Evolutionary conservation across 1,139 yeast species (phyloP).

Genomic region (Kodamaea sp.): DNA sequence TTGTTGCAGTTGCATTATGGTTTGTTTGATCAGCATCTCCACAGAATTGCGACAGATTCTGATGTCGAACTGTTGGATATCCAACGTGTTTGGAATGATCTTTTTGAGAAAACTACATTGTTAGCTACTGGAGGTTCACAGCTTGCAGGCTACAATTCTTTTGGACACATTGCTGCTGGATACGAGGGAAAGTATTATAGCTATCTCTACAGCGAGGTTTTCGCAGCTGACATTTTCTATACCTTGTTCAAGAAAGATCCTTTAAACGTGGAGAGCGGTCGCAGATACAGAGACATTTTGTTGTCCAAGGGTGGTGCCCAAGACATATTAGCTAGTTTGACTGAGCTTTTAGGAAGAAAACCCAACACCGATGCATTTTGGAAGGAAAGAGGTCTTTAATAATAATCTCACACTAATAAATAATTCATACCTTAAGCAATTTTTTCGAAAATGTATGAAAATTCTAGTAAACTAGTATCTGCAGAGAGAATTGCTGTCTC

Average conservation of each 20-base stretch:
- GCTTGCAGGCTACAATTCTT: conserved; percentile 71
- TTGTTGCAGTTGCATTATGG: conserved; percentile 80
- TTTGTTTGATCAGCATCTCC: conserved; percentile 71
- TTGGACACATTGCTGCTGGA: conserved; percentile 84
- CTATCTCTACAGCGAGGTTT: conserved; percentile 81
- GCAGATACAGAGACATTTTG: conserved; percentile 67
- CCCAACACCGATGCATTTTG: conserved; percentile 74
- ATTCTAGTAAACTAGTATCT: no score
- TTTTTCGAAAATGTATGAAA: no score
- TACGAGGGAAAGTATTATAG: conserved; percentile 89
- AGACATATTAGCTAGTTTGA: conserved; percentile 65
- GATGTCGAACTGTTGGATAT: conserved; percentile 48
- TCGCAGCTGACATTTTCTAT: conserved; percentile 81
- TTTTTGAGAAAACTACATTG: conserved; percentile 59
- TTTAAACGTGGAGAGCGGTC: conserved; percentile 60
- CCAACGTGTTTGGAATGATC: conserved; percentile 59
- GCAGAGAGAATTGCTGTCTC: no score
- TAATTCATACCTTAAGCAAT: no score
- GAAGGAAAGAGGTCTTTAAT: conserved; percentile 47
- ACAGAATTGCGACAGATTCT: conserved; percentile 48
- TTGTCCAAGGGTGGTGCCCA: conserved; percentile 72
- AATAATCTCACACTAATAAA: no score
- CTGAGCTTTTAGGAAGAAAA: conserved; percentile 70
- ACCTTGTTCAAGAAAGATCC: conserved; percentile 71
- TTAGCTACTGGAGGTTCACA: conserved; percentile 54